phyloP scores from a whole-genome alignment of 1,284 basidiomycete species.

The Ganoderma lingzhi region DNA sequence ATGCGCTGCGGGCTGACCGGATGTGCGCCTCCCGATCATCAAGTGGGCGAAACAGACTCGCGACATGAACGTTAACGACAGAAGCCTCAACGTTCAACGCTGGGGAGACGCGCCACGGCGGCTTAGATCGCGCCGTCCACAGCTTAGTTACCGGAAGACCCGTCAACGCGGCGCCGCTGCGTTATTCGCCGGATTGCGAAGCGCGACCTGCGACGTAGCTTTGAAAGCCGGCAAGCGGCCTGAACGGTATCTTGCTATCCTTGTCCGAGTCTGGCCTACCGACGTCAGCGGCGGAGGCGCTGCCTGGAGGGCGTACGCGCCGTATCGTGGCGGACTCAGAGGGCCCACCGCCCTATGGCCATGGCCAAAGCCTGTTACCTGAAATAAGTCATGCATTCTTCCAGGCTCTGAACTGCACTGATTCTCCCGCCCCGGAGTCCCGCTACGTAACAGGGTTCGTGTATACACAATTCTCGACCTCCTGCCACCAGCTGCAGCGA shows the following conservation, averaged over 20 bases:
- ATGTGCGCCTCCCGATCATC: neutral
- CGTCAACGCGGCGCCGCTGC: neutral
- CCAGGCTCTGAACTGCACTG: neutral
- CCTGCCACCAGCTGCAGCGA: neutral
- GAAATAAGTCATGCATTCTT: neutral
- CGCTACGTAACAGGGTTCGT: neutral
- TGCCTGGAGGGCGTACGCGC: neutral
- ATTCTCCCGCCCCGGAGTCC: neutral
- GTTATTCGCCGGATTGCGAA: neutral
- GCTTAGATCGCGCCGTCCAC: neutral
- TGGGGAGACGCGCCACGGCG: neutral
- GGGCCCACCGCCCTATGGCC: neutral
- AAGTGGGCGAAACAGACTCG: neutral
- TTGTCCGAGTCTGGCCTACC: too few relatives aligned
- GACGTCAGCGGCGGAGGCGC: neutral
- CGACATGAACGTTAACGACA: neutral
- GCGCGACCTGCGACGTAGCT: neutral
- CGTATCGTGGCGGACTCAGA: too few relatives aligned
- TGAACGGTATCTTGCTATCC: neutral
- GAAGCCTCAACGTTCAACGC: neutral
- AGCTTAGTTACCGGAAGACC: neutral
- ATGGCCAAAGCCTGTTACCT: neutral
- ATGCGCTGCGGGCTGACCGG: neutral
- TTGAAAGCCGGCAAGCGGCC: neutral
- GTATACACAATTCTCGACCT: slow-evolving; percentile 4